Base-by-base conservation (phyloP, 768 basidiomycete genomes). In the Mycena venus region DNA sequence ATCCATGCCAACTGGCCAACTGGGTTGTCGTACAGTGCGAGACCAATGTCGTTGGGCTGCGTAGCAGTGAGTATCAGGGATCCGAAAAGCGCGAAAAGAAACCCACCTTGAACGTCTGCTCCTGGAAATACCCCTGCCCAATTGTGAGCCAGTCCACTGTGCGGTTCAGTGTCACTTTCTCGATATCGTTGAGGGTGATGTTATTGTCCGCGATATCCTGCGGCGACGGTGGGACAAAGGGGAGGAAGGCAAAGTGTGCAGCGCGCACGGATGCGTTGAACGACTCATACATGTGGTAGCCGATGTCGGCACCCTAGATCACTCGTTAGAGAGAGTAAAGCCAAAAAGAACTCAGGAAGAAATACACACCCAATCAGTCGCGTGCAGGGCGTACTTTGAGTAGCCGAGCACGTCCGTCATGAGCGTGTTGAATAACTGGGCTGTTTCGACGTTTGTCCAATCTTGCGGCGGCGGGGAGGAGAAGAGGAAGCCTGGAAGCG, bases 361-460 rank as follows among this genome's bases (percentile, higher is more conserved):
- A 27, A 8, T 53, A 31, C 23, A 31, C 25, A 80, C 81, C 77
- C 78, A 80, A 56, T 82, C 81, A 27, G 77, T 77, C 4, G 71
- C 81, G 34, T 79, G 72, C 23, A 76, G 71, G n/a, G 75, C 78
- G 47, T 81, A 82, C 47, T 56, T 63, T 17, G 65, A 56, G 67
- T 82, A 82, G 2, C 78, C 79, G 8, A 82, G 75, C 9, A 80
- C 77, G 31, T 79, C 78, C 15, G 69, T 74, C 79, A 82, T 80
- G n/a, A 82, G 74, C 14, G 73, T 78, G 64, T 82, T 78, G 61
- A 77, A 81, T 15, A 80, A 40, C 21, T 70, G 60, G 1, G 80
- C 81, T 27, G 78, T 82, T 44, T 82, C 78, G 12, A 55, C 73
- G 27, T 79, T 67, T n/a, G 71, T 76, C 78, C 78, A 78, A 25